Conservation (phyloP, 768 basidiomycete genomes). For the Suillus alpinus region DNA sequence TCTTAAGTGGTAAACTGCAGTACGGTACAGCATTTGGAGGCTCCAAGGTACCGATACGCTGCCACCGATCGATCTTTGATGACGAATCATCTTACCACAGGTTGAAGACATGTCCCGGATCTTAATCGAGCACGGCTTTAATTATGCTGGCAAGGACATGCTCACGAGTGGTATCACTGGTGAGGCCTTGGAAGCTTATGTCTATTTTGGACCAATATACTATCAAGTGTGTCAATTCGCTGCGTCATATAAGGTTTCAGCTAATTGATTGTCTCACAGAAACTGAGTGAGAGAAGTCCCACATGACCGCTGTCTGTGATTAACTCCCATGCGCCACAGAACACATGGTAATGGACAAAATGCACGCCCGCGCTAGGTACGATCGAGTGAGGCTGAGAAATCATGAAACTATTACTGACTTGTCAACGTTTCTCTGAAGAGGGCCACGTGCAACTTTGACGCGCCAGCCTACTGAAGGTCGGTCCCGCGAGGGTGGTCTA, state of each 20-base stretch:
- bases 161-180: conserved; percentile 98
- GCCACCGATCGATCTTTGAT: conserved; percentile 5
- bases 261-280: conserved; percentile 43
- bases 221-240: conserved; percentile 66
- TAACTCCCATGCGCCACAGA: conserved; percentile 42
- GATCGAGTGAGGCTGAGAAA: conserved; percentile 20
- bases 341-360: conserved; percentile 99
- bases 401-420: conserved; percentile 10
- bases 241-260: conserved; percentile 10
- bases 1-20: conserved; percentile 83
- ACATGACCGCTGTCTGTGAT: conserved; percentile 2
- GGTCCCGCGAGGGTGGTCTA: conserved; percentile 94
- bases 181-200: conserved; percentile 93
- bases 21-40: conserved; percentile 98
- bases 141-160: conserved; percentile 99
- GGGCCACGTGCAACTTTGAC: conserved; percentile 96
- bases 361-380: conserved; percentile 96
- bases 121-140: conserved; percentile 92
- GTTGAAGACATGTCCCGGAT: conserved; percentile 98
- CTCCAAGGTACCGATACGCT: conserved; percentile 64
- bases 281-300: conserved; percentile 71
- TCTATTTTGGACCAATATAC: conserved; percentile 98
- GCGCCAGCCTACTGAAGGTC: conserved; percentile 96
- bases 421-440: conserved; percentile 37
- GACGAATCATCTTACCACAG: conserved; percentile 35